These are phyloP conservation scores for Corynespora cassiicola DNA, from an alignment of 2,329 filamentous ascomycete genomes.

Conservation along the genomic window DNA sequence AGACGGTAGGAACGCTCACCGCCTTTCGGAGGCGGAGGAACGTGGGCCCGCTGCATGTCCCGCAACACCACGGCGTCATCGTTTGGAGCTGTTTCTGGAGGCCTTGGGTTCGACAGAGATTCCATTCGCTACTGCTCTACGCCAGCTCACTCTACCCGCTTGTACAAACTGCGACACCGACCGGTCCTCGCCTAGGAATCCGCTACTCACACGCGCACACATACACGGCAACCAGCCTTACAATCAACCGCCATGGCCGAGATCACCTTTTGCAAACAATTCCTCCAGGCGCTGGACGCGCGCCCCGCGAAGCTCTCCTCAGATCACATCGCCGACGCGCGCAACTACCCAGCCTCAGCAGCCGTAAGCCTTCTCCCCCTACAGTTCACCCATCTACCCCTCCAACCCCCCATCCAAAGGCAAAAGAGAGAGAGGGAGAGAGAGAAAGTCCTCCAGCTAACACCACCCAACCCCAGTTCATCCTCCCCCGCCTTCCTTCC, in stretches of 20 bases:
- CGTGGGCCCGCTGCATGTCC: conserved; percentile 16
- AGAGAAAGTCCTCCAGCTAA: conserved; percentile 9
- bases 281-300: conserved; percentile 80
- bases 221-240: not conserved
- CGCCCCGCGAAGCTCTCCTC: conserved; percentile 81
- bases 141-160: too few species aligned
- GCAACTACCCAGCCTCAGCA: conserved; percentile 75
- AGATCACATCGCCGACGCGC: conserved; percentile 89
- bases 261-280: conserved; percentile 81
- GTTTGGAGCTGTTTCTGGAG: too few species aligned
- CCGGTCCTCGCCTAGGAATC: too few species aligned
- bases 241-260: conserved; percentile 58
- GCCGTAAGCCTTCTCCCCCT: conserved; percentile 65
- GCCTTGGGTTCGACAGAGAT: too few species aligned
- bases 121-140: too few species aligned
- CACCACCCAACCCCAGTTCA: conserved; percentile 64
- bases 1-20: too few species aligned
- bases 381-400: conserved; percentile 18
- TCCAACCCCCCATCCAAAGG: conserved; percentile 32
- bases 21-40: conserved; percentile 26
- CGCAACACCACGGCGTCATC: conserved; percentile 41
- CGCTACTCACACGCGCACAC: not conserved
- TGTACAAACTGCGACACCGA: too few species aligned
- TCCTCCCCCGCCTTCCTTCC: conserved; percentile 71
- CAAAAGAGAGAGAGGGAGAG: too few species aligned